A percentile compares a stretch with the other conserved stretches of the same genome.
phyloP scores from a whole-genome alignment of 2,329 filamentous ascomycete genomes.

The Fusarium begoniae region DNA sequence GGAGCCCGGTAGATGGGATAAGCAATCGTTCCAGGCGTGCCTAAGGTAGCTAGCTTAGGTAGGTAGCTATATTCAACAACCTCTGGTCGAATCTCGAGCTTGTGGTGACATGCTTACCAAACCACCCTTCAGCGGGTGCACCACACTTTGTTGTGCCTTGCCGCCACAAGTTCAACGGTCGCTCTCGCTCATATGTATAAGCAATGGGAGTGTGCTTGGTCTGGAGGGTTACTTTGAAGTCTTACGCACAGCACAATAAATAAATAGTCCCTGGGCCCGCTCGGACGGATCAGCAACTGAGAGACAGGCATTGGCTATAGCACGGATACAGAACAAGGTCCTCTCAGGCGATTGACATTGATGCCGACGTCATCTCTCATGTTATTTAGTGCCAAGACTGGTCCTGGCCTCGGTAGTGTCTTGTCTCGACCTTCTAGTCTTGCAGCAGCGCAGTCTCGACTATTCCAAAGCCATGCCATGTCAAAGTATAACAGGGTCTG shows the following conservation, averaged over 20 bases:
- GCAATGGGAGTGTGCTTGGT: not conserved
- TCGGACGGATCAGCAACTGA: not conserved
- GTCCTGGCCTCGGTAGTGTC: conserved; percentile 27
- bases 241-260: not conserved
- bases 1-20: not conserved
- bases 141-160: not conserved
- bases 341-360: not conserved
- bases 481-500: conserved; percentile 12
- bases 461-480: conserved; percentile 22
- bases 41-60: too few relatives aligned
- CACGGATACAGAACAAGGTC: not conserved
- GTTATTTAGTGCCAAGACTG: conserved; percentile 5
- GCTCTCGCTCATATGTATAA: not conserved
- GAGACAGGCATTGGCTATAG: not conserved
- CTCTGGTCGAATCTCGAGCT: not conserved
- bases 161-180: not conserved
- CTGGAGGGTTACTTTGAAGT: not conserved
- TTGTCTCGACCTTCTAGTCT: conserved; percentile 31
- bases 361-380: conserved; percentile 27
- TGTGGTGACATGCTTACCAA: not conserved
- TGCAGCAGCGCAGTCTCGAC: conserved; percentile 20
- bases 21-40: not conserved
- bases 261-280: not conserved
- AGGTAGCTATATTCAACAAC: not conserved
- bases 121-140: not conserved